Evolutionary conservation across 495 filamentous ascomycete genomes (phyloP).

Genomic region (Penicillium desertorum): DNA sequence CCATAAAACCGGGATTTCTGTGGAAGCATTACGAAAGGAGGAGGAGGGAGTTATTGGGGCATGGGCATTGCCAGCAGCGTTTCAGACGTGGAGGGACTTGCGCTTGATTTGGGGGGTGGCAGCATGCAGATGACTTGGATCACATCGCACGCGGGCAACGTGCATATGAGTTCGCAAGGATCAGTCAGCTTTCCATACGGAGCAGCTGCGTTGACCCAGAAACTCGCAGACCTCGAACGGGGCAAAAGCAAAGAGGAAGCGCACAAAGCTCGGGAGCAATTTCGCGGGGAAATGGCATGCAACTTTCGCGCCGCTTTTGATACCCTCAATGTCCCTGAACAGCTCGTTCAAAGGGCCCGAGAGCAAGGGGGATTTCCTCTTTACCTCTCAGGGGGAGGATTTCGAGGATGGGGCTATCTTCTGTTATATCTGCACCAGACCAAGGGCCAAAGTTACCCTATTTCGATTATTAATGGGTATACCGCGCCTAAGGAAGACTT

Average conservation of each 20-base stretch:
- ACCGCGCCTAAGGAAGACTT: constrained; percentile 62
- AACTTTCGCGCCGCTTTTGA: constrained; percentile 63
- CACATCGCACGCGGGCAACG: constrained; percentile 52
- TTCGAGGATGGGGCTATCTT: constrained; percentile 86
- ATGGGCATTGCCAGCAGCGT: constrained; percentile 77
- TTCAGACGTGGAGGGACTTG: constrained; percentile 62
- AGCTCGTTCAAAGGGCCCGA: constrained; percentile 44
- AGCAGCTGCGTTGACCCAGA: constrained; percentile 71
- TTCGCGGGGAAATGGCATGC: constrained; percentile 56
- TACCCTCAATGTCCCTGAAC: constrained; percentile 54
- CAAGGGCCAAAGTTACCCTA: constrained; percentile 70
- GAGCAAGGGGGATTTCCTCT: constrained; percentile 62
- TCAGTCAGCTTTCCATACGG: constrained; percentile 74
- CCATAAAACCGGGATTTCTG: constrained; percentile 58
- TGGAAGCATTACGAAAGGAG: constrained; percentile 71
- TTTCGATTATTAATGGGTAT: constrained; percentile 83
- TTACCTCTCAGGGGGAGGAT: constrained; percentile 84
- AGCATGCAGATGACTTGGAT: constrained; percentile 91
- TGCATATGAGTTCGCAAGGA: constrained; percentile 49
- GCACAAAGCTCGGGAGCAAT: constrained; percentile 31
- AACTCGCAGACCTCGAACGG: constrained; percentile 51
- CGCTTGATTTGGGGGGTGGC: constrained; percentile 88
- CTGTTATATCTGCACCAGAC: constrained; percentile 63
- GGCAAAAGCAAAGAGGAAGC: constrained; percentile 32
- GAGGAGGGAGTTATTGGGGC: constrained; percentile 83